Evolutionary conservation across 2,329 filamentous ascomycete species (phyloP), one percentile per base, ranked within the genome.

Genomic region (Hypoxylon sp.): DNA sequence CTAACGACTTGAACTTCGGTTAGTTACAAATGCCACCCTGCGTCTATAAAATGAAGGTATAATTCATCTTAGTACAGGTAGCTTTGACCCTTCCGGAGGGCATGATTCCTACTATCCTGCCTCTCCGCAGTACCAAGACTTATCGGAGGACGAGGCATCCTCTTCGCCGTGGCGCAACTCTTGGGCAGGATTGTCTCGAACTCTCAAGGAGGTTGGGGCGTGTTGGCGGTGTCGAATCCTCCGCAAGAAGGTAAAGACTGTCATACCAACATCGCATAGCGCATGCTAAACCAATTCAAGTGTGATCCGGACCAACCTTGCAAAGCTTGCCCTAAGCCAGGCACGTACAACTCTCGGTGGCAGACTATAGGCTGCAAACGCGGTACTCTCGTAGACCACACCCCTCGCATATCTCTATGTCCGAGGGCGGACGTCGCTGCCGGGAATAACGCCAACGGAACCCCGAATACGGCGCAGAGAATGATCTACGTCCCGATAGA

Each of bases 161-260:
- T 42, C 46, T 35, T 18, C 33, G 21, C 40, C 33, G 35, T 43
- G 27, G 9, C 46, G 21, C 29, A 33, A 24, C 18, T 53, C 62
- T 3, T 60, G 47, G 59, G 8, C 29, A 9, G 48, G 56, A 7
- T 50, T 63, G 18, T 58, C 62, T 26, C 62, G 54, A 3, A 63
- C 60, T 3, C 37, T 63, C 21, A 65, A 65, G 31, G 51, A 60
- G n/a, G 51, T 65, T 20, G 62, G 62, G 1, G 60, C 62, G 23
- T 65, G 62, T 41, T 65, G 62, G 62, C 60, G 62, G 33, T 65
- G 62, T 9, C 63, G 56, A 24, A 60, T 65, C 31, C 62, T 65
- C 43, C 60, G 62, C 20, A 65, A 65, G 42, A 63, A 54, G 62
- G 62, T 65, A 60, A 2, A 23, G 18, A 4, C 2, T 10, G 8